Evolutionary conservation across 441 rosid species (phyloP).

Genomic region (Metrosideros polymorpha): DNA sequence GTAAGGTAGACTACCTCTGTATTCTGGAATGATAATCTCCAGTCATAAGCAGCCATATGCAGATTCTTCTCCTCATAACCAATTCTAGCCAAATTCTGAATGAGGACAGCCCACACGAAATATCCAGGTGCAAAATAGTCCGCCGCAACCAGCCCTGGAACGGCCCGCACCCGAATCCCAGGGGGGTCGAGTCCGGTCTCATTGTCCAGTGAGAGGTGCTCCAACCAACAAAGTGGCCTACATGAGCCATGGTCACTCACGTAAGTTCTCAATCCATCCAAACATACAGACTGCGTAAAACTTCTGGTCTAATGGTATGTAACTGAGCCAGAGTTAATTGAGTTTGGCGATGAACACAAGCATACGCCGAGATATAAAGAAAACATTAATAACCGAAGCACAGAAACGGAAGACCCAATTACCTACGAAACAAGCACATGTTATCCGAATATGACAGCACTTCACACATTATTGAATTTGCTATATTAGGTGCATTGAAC

Average conservation of each 20-base stretch:
- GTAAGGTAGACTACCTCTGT: slow-evolving; percentile 39
- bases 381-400: background rate
- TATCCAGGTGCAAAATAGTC: slow-evolving; percentile 51
- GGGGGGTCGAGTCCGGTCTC: slow-evolving; percentile 72
- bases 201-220: slow-evolving; percentile 49
- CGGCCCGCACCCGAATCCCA: slow-evolving; percentile 45
- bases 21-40: slow-evolving; percentile 79
- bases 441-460: background rate
- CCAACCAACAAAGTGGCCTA: slow-evolving; percentile 61
- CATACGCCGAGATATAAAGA: background rate
- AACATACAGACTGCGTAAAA: background rate
- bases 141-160: slow-evolving; percentile 43
- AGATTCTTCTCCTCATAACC: slow-evolving; percentile 63
- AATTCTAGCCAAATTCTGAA: slow-evolving; percentile 55
- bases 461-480: background rate
- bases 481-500: background rate
- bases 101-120: slow-evolving; percentile 60
- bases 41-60: slow-evolving; percentile 71
- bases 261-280: background rate
- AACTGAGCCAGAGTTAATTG: background rate
- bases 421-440: background rate
- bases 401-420: background rate
- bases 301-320: background rate
- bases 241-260: background rate
- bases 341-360: background rate